Conservation (phyloP, 1,284 basidiomycete genomes). For the Trichosporon sp. region DNA sequence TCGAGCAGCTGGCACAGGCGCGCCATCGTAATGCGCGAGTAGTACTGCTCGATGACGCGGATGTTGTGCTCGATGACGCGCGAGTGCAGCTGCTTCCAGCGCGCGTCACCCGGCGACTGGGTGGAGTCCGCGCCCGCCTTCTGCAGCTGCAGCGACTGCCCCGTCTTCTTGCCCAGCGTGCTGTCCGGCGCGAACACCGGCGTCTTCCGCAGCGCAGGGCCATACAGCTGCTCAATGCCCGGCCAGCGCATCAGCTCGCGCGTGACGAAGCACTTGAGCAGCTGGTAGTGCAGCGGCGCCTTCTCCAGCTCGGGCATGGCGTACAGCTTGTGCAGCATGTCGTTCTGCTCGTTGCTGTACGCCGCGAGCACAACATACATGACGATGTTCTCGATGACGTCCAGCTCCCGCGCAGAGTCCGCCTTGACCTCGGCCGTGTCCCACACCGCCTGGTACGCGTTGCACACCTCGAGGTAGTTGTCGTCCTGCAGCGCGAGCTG, state of each 20-base stretch:
- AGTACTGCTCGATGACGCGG: slow-evolving; percentile 97
- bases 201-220: slow-evolving; percentile 71
- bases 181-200: slow-evolving; percentile 65
- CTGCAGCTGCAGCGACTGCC: slow-evolving; percentile 21
- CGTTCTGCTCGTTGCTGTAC: slow-evolving; percentile 94
- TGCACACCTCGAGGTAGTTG: slow-evolving; percentile 88
- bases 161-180: slow-evolving; percentile 41
- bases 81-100: slow-evolving; percentile 94
- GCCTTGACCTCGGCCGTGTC: slow-evolving; percentile 87
- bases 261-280: slow-evolving; percentile 94
- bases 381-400: slow-evolving; percentile 85
- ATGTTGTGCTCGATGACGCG: slow-evolving; percentile 88
- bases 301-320: slow-evolving; percentile 70
- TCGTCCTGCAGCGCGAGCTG: slow-evolving; percentile 80
- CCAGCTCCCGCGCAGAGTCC: slow-evolving; percentile 67
- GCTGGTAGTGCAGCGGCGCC: slow-evolving; percentile 80
- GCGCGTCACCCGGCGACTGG: slow-evolving; percentile 57
- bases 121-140: slow-evolving; percentile 27
- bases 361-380: slow-evolving; percentile 91
- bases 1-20: slow-evolving; percentile 85
- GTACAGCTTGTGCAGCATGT: slow-evolving; percentile 87
- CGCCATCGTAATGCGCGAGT: slow-evolving; percentile 81
- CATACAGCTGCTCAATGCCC: slow-evolving; percentile 87
- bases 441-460: slow-evolving; percentile 94
- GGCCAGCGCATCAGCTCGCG: slow-evolving; percentile 98